phyloP scores from a whole-genome alignment of 768 basidiomycete genomes.

The Pleurotus djamor region DNA sequence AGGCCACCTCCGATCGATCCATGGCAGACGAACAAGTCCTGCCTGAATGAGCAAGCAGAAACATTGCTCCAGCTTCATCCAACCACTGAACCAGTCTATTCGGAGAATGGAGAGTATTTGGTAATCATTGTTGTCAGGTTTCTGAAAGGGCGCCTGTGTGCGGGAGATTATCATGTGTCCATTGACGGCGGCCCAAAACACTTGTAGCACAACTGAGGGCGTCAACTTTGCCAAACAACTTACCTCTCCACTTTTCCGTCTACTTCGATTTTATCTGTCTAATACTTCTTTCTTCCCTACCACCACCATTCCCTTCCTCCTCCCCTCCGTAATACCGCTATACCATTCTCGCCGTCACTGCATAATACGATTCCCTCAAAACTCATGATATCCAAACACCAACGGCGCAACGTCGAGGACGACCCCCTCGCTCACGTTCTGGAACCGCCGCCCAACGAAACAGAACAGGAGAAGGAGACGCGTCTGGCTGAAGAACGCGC shows the following conservation, averaged over 20 bases:
- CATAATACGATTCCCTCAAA: no score
- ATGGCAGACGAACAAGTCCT: neutral
- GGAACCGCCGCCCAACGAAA: slow-evolving; percentile 54
- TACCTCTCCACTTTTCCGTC: neutral
- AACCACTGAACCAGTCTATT: no score
- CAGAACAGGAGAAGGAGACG: slow-evolving; percentile 43
- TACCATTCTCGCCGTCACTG: no score
- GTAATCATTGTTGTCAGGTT: no score
- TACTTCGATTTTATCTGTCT: neutral
- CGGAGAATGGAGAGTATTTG: no score
- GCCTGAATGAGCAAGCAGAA: neutral
- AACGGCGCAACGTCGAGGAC: slow-evolving; percentile 20
- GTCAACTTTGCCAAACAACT: slow-evolving; percentile 6
- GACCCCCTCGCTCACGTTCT: slow-evolving; percentile 49
- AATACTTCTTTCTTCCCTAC: neutral
- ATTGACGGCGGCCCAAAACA: neutral
- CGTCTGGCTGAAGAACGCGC: slow-evolving; percentile 45
- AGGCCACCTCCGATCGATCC: neutral
- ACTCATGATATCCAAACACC: neutral
- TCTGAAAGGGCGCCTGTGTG: no score
- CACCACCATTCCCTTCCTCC: neutral
- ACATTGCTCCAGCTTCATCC: no score
- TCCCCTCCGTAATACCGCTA: neutral
- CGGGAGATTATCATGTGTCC: no score
- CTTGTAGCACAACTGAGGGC: slow-evolving; percentile 1